Percentiles rank a stretch among this genome's conserved stretches.
These are phyloP conservation scores for Pseudonitzschia multiseries DNA, from an alignment of 108 stramenopile genomes.

Conservation along the genomic window DNA sequence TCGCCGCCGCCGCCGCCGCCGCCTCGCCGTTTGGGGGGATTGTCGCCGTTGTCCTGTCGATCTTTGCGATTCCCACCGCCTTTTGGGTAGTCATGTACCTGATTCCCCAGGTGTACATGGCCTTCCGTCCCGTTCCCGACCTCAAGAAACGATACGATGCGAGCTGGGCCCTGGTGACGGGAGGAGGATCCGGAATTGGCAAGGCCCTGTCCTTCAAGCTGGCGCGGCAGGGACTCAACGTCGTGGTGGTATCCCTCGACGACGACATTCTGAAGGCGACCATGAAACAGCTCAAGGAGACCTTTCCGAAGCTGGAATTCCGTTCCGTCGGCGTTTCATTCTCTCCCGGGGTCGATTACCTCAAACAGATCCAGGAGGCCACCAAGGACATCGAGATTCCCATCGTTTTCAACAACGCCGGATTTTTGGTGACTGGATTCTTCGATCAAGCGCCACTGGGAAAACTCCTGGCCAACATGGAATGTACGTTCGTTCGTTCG, in stretches of 20 bases:
- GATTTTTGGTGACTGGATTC: constrained; percentile 98
- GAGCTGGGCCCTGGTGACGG: constrained; percentile 97
- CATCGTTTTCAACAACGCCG: constrained; percentile 97
- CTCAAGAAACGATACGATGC: constrained; percentile 89
- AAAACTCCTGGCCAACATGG: constrained; percentile 91
- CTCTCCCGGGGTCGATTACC: constrained; percentile 87
- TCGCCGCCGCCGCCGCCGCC: not conserved
- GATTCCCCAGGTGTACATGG: constrained; percentile 83
- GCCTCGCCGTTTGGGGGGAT: constrained; percentile 7
- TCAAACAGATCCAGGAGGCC: constrained; percentile 73
- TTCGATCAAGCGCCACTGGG: constrained; percentile 91
- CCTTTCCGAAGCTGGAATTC: constrained; percentile 87
- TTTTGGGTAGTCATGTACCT: constrained; percentile 79
- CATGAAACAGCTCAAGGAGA: constrained; percentile 66
- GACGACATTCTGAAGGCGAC: constrained; percentile 89
- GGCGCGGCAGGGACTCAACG: constrained; percentile 94
- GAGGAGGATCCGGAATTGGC: constrained; percentile 96
- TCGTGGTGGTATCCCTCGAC: constrained; percentile 94
- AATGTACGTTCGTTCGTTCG: constrained; percentile 44
- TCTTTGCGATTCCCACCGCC: constrained; percentile 77
- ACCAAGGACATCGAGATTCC: constrained; percentile 90
- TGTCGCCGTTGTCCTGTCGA: constrained; percentile 12
- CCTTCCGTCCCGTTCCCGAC: constrained; percentile 75
- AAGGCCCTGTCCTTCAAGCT: constrained; percentile 88
- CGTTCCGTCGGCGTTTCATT: constrained; percentile 87